Conservation (phyloP, 2,329 filamentous ascomycete genomes). For the Falciphora oryzae region DNA sequence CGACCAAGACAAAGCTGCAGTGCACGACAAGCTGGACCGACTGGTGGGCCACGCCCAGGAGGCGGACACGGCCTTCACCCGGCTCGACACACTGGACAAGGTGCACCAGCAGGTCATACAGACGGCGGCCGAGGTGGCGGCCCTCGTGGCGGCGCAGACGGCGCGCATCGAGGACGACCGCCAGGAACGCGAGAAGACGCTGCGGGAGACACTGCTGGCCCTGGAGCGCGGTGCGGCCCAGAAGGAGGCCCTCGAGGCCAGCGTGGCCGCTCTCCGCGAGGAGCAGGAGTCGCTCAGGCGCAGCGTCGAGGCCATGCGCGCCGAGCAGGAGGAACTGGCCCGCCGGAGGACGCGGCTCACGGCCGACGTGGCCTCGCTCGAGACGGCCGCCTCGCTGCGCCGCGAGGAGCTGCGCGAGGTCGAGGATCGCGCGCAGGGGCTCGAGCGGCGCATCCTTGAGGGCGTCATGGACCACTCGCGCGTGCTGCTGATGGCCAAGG, state of each 20-base stretch:
- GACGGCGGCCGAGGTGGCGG: slow-evolving; percentile 77
- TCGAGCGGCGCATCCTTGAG: slow-evolving; percentile 90
- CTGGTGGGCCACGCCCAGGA: slow-evolving; percentile 58
- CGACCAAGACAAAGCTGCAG: slow-evolving; percentile 44
- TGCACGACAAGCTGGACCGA: slow-evolving; percentile 52
- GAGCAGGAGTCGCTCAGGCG: slow-evolving; percentile 50
- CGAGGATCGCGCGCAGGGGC: slow-evolving; percentile 78
- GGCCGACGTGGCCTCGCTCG: slow-evolving; percentile 83
- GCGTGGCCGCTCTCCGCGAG: slow-evolving; percentile 37
- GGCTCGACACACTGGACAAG: slow-evolving; percentile 77
- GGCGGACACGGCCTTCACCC: slow-evolving; percentile 63
- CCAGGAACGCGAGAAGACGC: slow-evolving; percentile 70
- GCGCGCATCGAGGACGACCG: slow-evolving; percentile 70
- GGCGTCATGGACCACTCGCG: slow-evolving; percentile 95
- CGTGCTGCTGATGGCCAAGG: slow-evolving; percentile 73
- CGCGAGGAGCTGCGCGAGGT: slow-evolving; percentile 88
- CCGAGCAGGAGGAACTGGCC: slow-evolving; percentile 68
- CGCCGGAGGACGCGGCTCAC: slow-evolving; percentile 74
- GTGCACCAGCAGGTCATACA: slow-evolving; percentile 83
- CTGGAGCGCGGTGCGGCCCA: slow-evolving; percentile 69
- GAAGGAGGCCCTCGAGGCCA: slow-evolving; percentile 55
- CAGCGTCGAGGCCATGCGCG: slow-evolving; percentile 54
- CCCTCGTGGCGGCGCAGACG: slow-evolving; percentile 73
- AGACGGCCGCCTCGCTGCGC: slow-evolving; percentile 82
- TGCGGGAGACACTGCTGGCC: slow-evolving; percentile 73